Evolutionary conservation across 345 rosid species (phyloP).

Genomic region (Citrus medica): DNA sequence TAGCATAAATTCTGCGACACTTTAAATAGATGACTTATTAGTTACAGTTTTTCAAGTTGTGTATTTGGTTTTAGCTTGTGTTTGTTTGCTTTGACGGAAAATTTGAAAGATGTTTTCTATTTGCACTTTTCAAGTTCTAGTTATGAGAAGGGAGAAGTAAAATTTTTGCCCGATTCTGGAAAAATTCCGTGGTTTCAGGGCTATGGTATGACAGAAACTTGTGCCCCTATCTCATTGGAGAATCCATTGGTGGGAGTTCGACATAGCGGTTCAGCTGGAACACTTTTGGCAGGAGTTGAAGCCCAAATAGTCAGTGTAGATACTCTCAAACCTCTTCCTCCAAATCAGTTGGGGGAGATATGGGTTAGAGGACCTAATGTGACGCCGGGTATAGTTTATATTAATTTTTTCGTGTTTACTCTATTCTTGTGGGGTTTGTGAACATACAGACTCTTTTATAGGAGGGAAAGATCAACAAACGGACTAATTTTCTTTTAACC

Average conservation of each 20-base stretch:
- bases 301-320: constrained; percentile 65
- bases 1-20: background rate
- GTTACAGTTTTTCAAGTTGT: background rate
- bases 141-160: background rate
- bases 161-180: constrained; percentile 3
- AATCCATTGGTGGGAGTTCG: constrained; percentile 38
- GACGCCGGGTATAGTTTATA: constrained; percentile 63
- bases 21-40: background rate
- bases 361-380: constrained; percentile 91
- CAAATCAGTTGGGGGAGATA: constrained; percentile 71
- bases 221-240: constrained; percentile 62
- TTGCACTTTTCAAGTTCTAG: background rate
- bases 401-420: background rate
- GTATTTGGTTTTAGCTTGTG: background rate
- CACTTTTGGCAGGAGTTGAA: constrained; percentile 66
- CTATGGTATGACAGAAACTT: constrained; percentile 90
- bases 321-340: constrained; percentile 66
- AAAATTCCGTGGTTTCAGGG: constrained; percentile 50
- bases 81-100: background rate
- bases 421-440: background rate
- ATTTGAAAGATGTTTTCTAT: background rate
- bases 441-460: background rate
- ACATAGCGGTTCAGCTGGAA: constrained; percentile 72
- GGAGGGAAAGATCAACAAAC: too few species aligned
- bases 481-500: background rate